Evolutionary conservation across 2,329 filamentous ascomycete species (phyloP).

Genomic region (Neocucurbitaria cava): DNA sequence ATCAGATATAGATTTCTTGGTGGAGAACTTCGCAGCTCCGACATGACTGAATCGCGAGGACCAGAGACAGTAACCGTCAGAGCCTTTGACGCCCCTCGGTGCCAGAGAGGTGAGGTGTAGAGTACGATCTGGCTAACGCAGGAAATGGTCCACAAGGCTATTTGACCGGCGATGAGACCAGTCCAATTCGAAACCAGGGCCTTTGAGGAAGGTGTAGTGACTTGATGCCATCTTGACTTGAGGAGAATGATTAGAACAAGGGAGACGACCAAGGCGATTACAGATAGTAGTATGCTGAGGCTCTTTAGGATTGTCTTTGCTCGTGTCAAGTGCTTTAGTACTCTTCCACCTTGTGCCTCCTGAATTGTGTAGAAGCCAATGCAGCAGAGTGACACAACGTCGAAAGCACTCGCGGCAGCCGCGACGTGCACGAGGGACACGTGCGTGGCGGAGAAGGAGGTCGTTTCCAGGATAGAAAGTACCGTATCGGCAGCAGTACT

Average conservation of each 20-base stretch:
- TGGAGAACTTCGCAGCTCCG: conserved; percentile 37
- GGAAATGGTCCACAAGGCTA: conserved; percentile 43
- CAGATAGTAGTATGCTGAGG: conserved; percentile 31
- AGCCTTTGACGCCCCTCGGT: conserved; percentile 21
- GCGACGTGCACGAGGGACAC: conserved; percentile 35
- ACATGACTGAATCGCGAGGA: conserved; percentile 46
- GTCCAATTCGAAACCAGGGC: conserved; percentile 30
- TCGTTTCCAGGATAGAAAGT: conserved; percentile 46
- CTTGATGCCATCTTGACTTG: conserved; percentile 29
- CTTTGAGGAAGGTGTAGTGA: conserved; percentile 17
- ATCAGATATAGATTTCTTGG: conserved; percentile 34
- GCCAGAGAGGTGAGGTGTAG: conserved; percentile 38
- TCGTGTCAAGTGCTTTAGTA: conserved; percentile 24
- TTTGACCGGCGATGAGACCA: conserved; percentile 43
- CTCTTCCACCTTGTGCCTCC: conserved; percentile 36
- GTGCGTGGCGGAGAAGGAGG: conserved; percentile 36
- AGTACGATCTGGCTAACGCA: conserved; percentile 39
- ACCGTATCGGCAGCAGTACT: conserved; percentile 46
- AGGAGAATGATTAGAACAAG: conserved; percentile 37
- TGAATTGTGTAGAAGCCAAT: conserved; percentile 39
- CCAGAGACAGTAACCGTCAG: conserved; percentile 31
- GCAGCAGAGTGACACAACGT: conserved; percentile 38
- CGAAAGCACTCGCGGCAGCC: conserved; percentile 40
- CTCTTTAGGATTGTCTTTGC: conserved; percentile 25
- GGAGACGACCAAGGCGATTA: conserved; percentile 33